Conservation (phyloP, 1,139 yeast species). For the Candida albicans region DNA sequence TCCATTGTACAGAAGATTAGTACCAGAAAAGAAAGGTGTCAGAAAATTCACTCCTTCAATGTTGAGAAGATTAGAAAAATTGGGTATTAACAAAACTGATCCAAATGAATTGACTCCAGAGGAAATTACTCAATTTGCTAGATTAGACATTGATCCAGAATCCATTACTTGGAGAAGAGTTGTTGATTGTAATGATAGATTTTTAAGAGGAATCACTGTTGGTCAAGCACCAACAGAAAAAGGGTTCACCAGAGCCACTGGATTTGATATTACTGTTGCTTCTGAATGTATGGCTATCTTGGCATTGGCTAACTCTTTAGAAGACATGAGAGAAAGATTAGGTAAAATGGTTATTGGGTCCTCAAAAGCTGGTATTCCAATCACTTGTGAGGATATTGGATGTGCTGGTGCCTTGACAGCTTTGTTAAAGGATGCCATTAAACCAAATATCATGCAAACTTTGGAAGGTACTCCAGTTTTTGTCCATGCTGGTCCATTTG, state of each 20-base stretch:
- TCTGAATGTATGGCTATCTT: conserved; percentile 97
- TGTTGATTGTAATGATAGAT: conserved; percentile 93
- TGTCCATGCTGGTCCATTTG: conserved; percentile 98
- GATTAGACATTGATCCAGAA: conserved; percentile 90
- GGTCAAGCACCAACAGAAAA: conserved; percentile 96
- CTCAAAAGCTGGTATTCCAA: conserved; percentile 77
- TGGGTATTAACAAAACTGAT: conserved; percentile 78
- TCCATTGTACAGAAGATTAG: conserved; percentile 81
- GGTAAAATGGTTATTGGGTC: conserved; percentile 92
- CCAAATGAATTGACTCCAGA: conserved; percentile 82
- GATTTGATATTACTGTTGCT: conserved; percentile 96
- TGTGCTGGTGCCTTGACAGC: conserved; percentile 98
- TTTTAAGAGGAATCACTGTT: conserved; percentile 85
- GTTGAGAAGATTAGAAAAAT: conserved; percentile 73
- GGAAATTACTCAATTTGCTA: conserved; percentile 72
- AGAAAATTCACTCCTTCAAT: conserved; percentile 78
- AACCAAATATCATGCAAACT: conserved; percentile 97
- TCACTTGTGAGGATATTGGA: conserved; percentile 95
- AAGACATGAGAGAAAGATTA: conserved; percentile 86
- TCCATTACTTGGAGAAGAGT: conserved; percentile 97
- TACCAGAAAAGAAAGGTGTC: conserved; percentile 81
- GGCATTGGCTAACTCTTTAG: conserved; percentile 80
- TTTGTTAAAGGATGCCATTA: conserved; percentile 91
- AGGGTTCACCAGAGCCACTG: conserved; percentile 86
- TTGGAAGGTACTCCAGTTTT: conserved; percentile 98